A percentile compares a stretch with the other conserved stretches of the same genome.
Evolutionary conservation across 1,139 yeast genomes (phyloP).

Genomic region (Yamadazyma trypodendri): DNA sequence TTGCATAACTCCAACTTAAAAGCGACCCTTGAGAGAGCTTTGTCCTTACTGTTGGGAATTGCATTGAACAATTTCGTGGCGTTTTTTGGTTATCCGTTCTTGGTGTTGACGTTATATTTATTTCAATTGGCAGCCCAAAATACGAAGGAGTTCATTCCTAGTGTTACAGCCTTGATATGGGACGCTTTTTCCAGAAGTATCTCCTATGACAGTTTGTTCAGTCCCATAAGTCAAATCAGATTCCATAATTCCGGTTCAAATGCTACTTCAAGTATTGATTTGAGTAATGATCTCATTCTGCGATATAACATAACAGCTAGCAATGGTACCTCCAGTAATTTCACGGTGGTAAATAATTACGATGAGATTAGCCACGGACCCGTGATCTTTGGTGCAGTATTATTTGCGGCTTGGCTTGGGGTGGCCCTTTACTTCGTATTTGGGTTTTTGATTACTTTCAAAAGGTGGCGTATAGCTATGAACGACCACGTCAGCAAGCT

Average conservation of each 20-base stretch:
- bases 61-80: slow-evolving; percentile 31
- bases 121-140: slow-evolving; percentile 26
- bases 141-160: slow-evolving; percentile 17
- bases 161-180: slow-evolving; percentile 15
- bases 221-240: slow-evolving; percentile 15
- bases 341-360: slow-evolving; percentile 1
- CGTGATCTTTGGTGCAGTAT: slow-evolving; percentile 28
- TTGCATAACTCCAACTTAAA: slow-evolving; percentile 5
- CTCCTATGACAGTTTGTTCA: slow-evolving; percentile 26
- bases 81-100: slow-evolving; percentile 45
- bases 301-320: slow-evolving; percentile 5
- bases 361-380: slow-evolving; percentile 7
- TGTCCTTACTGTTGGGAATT: slow-evolving; percentile 33
- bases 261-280: not conserved
- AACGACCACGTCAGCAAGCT: slow-evolving; percentile 31
- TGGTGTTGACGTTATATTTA: slow-evolving; percentile 41
- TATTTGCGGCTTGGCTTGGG: slow-evolving; percentile 34
- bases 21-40: slow-evolving; percentile 21
- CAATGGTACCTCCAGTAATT: not conserved
- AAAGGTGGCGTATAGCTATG: slow-evolving; percentile 13
- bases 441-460: slow-evolving; percentile 26
- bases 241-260: slow-evolving; percentile 6
- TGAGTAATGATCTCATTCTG: slow-evolving; percentile 1
- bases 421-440: slow-evolving; percentile 31
- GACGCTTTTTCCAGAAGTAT: slow-evolving; percentile 28